Base-by-base conservation (phyloP, 306 rosid species). In the Trifolium dubium region DNA sequence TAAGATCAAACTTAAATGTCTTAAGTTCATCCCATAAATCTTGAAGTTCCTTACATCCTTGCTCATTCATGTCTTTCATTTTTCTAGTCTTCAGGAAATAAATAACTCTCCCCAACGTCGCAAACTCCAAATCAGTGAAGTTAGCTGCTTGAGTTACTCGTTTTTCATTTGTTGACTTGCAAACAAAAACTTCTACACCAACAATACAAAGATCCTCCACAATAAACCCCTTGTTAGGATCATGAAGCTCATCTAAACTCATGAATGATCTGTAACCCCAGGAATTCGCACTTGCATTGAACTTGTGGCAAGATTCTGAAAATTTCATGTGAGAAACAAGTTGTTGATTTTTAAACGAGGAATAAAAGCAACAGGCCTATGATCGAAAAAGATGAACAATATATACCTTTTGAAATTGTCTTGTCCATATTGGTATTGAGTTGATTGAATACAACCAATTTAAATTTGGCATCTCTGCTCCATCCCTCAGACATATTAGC, bases 1-100 rank as follows among this genome's bases (percentile, higher is more conserved):
- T 50, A 44, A 75, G 37, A 17, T 80, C 77, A 75, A 80, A 69
- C 23, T 59, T 14, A 69, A 53, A 80, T 6, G 41, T 6, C 8
- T 13, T 14, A 53, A 80, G 72, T 54, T 62, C 80, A 8, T 75
- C 77, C 84, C 84, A 80, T 8, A 80, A 10, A 75, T 1, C 18
- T 29, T 69, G 69, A 37, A 80, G 77, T 1, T 32, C 54, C 40
- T 32, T 43, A 11, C 63, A 41, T 14, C 28, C 13, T 14, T 6
- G 28, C 1, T 32, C 28, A 32, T 61, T 32, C 44, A 61, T 61
- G 17, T 61, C 44, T 7, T n/a, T 14, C 10, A 3, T 43, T 9
- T 61, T 32, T 14, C 13, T 61, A 6, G 44, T 32, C 67, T 75
- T 63, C 9, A 80, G 84, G 9, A 69, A 53, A 43, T 62, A 58